Percentiles rank a stretch among this genome's conserved stretches.
phyloP scores from a whole-genome alignment of 2,329 filamentous ascomycete genomes.

The Aureobasidium sp. region DNA sequence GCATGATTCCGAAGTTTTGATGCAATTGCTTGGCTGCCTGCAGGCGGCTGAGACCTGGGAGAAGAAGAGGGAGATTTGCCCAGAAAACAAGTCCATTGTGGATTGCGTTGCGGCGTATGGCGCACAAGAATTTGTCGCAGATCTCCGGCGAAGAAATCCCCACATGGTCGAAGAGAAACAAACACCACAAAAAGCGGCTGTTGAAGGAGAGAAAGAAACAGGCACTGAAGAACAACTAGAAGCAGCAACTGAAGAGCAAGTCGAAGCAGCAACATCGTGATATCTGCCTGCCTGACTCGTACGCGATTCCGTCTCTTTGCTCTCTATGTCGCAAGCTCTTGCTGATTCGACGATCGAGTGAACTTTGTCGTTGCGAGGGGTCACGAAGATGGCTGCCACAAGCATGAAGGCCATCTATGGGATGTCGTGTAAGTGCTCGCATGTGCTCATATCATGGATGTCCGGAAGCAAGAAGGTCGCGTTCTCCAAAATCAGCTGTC shows the following conservation, averaged over 20 bases:
- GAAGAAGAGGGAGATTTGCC: neutral
- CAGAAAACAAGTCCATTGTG: neutral
- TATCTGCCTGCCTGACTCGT: no score
- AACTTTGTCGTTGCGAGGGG: no score
- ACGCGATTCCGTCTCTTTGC: no score
- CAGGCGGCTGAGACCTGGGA: neutral
- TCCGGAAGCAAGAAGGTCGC: no score
- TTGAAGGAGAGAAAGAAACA: neutral
- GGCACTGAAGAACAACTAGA: neutral
- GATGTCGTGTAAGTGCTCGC: no score
- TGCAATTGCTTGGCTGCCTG: neutral
- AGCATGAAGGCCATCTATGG: no score
- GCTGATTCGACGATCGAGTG: no score
- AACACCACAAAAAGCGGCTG: neutral
- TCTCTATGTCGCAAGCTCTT: no score
- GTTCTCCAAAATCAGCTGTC: no score
- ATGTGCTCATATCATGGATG: no score
- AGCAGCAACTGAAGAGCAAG: neutral
- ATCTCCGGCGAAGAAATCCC: neutral
- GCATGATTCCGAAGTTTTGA: neutral
- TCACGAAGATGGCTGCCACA: no score
- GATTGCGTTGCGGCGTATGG: neutral
- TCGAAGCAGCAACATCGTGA: neutral
- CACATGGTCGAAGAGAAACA: neutral
- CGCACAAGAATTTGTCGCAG: neutral